Evolutionary conservation across 2,329 filamentous ascomycete species (phyloP), one percentile per base, ranked within the genome.

Genomic region (Claviceps sp.): DNA sequence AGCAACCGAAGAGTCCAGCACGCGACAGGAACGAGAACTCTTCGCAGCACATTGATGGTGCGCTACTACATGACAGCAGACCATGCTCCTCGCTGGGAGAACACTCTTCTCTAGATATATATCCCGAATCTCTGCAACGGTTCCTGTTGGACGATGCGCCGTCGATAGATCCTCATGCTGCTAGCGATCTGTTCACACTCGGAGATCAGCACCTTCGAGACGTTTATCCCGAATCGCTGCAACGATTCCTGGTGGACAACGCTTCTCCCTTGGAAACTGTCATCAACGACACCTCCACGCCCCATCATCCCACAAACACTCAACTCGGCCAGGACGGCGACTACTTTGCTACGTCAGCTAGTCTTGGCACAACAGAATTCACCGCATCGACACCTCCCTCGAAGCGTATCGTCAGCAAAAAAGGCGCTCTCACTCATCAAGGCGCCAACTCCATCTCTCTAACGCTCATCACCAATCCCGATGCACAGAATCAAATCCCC

Each of bases 311-410:
- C 7, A 64, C 68, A 17, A 67, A 68, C 8, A 65, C 62, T 42
- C 68, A 72, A 51, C 60, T 60, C 17, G 54, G 64, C 26, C 67
- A 63, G 7, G 76, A 77, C n/a, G n/a, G n/a, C 45, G 78, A 81
- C 57, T 77, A 82, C 64, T 82, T 83, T 58, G 78, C 78, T n/a
- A 73, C 70, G 4, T 74, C 74, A 1, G 71, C 73, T 3, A 59
- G 64, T 6, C 71, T 71, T 0, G 76, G 79, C 50, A 67, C 54
- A 2, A 65, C 69, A 22, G 61, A 68, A 1, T 74, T 69, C 53
- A 61, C 67, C 20, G 76, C 74, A 1, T 79, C 78, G 2, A 77
- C 77, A 8, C 76, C 77, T 1, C 77, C 78, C 0, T 68, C 70
- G 44, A 70, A 69, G 54, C 70, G 72, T 22, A 58, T 57, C 17